Base-by-base conservation (phyloP, 306 rosid species). In the Medicago lupulina region DNA sequence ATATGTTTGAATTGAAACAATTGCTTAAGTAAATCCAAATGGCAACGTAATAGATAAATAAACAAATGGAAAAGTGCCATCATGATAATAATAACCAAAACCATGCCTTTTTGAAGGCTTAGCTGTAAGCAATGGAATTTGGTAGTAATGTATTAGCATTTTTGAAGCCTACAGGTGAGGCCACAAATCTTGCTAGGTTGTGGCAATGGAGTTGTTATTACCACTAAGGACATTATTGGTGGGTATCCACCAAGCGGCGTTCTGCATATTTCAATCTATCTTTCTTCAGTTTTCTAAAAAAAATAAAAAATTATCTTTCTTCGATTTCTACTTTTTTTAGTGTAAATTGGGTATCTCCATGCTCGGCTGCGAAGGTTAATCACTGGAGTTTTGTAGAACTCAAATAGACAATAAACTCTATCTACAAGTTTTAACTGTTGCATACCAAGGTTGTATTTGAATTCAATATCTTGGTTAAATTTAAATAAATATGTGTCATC, bases 201-300 rank as follows among this genome's bases (percentile, higher is more conserved):
- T 76, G 77, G 85, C 71, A 75, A 80, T 77, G 72, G 85, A 81
- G 81, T 81, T 78, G 79, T 75, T 74, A 83, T 75, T 74, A 83
- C 80, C 82, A 80, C 75, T 54, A 73, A 47, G 43, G 40, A 18
- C 7, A 50, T 54, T 4, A 50, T 66, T 78, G 83, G 83, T 83
- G 86, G 73, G 74, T 61, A 46, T 68, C 82, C 83, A 74, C 80
- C 40, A 12, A 0, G 34, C 85, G 82, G 82, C 85, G 79, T 72
- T 49, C 57, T 71, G 59, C 82, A 51, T 70, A 67, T 71, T 77
- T 76, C 80, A 61, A 61, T 70, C 44, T 34, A 34, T 28, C 31
- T 21, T 21, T n/a, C n/a, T n/a, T n/a, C n/a, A n/a, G n/a, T n/a
- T n/a, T n/a, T n/a, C n/a, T n/a, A n/a, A n/a, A n/a, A n/a, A n/a